Evolutionary conservation across 2,329 filamentous ascomycete genomes (phyloP).

Genomic region (Cercospora zeina): DNA sequence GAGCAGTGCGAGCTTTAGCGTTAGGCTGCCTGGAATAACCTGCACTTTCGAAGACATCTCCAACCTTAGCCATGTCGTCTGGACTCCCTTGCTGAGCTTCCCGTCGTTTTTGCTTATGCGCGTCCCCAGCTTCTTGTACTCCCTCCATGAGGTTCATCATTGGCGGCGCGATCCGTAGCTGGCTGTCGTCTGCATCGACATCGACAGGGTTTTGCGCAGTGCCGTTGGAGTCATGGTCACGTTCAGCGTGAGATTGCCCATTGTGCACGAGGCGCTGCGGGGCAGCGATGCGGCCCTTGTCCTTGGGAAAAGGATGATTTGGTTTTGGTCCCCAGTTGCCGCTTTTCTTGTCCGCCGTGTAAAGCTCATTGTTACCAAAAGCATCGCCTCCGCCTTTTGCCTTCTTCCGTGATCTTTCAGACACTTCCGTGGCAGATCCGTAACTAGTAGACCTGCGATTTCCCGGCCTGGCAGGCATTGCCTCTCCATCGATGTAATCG

Average conservation of each 20-base stretch:
- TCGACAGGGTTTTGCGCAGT: not conserved
- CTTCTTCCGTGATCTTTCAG: not conserved
- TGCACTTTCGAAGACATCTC: not conserved
- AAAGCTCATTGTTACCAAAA: constrained; percentile 12
- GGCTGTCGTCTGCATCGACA: not conserved
- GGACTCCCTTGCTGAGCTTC: not conserved
- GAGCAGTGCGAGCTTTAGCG: not conserved
- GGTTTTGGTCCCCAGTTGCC: not conserved
- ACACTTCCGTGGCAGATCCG: not conserved
- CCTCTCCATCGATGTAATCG: not conserved
- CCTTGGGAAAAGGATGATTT: not conserved
- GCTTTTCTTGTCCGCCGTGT: not conserved
- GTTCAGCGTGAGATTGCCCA: not conserved
- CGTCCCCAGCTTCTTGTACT: not conserved
- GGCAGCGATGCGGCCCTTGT: not conserved
- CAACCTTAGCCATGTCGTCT: not conserved
- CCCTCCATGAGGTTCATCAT: not conserved
- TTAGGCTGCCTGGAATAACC: not conserved
- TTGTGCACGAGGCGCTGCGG: not conserved
- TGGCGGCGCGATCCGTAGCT: not conserved
- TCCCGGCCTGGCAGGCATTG: not conserved
- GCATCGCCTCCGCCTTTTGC: not conserved
- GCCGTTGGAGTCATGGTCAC: not conserved
- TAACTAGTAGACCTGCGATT: not conserved
- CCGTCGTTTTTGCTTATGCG: not conserved